Base-by-base conservation (phyloP, 352 stramenopile species). In the Pythium sukuiense region DNA sequence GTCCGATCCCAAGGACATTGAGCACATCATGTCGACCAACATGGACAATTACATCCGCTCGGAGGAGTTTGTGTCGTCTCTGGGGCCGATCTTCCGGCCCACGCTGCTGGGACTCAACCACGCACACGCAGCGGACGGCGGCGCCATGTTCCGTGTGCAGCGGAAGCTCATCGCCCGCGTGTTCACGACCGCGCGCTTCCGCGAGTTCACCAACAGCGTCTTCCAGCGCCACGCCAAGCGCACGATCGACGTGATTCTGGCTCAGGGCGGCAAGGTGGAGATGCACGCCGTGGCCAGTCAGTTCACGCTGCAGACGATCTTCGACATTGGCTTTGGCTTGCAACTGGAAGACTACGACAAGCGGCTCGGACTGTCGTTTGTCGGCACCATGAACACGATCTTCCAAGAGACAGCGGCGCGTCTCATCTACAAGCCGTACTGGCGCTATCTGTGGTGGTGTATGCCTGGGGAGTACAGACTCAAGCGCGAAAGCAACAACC, bases 151-250 rank as follows among this genome's bases (percentile, higher is more conserved):
- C 86, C 69, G 74, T 1, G 52, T 89, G 7, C 86, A 95, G 64
- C 80, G 88, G 55, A 95, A 95, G 59, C 79, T 83, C 24, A 87
- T 88, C 45, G 90, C 87, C 20, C 89, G 93, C 57, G 93, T 98
- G 26, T 96, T 97, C 32, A 94, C 84, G 24, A 80, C 75, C 2
- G 68, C 61, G 32, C 85, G 85, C 43, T 87, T 90, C 13, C 67
- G 26, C 65, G 70, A 9, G 80, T 78, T 62, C 65, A 67, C 3
- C 76, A 81, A 59, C 54, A 76, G 67, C 49, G 62, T 85, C 6
- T 85, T 90, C 52, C 46, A 70, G 39, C 74, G 74, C 20, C 74
- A 88, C 67, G 77, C 76, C 1, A 32, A 76, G 20, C 13, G 18
- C 2, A 65, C 59, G 33, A 55, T 66, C 30, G 50, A 24, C 6